These are phyloP conservation scores for Otatea glauca DNA, from an alignment of 176 grass and related monocot genomes.

Conservation along the genomic window DNA sequence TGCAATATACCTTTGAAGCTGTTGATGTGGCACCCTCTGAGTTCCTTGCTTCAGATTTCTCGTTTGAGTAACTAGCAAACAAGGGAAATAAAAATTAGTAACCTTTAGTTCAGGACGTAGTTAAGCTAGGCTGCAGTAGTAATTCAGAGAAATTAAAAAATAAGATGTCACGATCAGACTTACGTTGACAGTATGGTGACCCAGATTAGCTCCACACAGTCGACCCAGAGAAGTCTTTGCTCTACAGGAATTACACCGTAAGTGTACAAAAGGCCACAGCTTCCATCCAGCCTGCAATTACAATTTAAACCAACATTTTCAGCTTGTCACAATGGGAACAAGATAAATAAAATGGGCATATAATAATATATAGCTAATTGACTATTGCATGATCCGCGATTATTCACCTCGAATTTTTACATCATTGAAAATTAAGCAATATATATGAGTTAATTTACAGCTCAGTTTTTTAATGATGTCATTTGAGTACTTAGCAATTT, in stretches of 20 bases:
- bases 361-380: not conserved
- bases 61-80: conserved; percentile 78
- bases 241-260: conserved; percentile 88
- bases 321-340: not conserved
- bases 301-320: conserved; percentile 11
- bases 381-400: not conserved
- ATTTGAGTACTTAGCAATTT: not conserved
- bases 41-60: conserved; percentile 96
- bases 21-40: conserved; percentile 17
- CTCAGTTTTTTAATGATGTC: not conserved
- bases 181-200: conserved; percentile 97
- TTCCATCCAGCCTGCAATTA: conserved; percentile 91
- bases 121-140: not conserved
- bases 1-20: conserved; percentile 35
- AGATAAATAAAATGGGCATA: not conserved
- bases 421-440: not conserved
- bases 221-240: conserved; percentile 96
- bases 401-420: not conserved
- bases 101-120: not conserved
- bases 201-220: conserved; percentile 93
- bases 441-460: not conserved
- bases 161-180: conserved; percentile 13
- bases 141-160: conserved; percentile 4
- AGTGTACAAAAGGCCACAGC: conserved; percentile 92
- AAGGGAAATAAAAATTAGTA: not conserved